Evolutionary conservation across 768 basidiomycete genomes (phyloP), one percentile per base, ranked within the genome.

Genomic region (Filobasidium floriforme): DNA sequence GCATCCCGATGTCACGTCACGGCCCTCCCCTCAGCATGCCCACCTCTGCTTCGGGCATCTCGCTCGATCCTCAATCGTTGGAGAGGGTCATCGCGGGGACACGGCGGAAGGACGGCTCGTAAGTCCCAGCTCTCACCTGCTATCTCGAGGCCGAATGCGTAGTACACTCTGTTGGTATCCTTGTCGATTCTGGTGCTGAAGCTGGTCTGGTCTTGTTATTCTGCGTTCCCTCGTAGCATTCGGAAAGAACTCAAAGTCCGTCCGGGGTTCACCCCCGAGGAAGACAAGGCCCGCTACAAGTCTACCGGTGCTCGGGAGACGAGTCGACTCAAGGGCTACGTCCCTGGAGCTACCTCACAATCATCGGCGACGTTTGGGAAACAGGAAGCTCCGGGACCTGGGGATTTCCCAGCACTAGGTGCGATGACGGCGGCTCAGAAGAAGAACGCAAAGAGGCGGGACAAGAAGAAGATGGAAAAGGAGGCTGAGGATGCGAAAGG

Each of bases 261-360:
- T 29, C 92, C 91, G 1, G 92, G 92, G 0, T 97, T 88, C 79
- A 94, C 90, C 5, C 92, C 92, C 0, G 90, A 92, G 79, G 92
- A 97, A 78, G 92, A 97, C 79, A 84, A 93, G 9, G 83, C 85
- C n/a, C 86, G 87, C 59, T 97, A 92, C 79, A 85, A 90, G 62
- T 85, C 89, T 49, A 84, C 86, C 54, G 85, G 86, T 61, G 89
- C 90, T 76, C 82, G 85, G 60, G 85, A 86, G 74, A 83, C 86
- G 69, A 69, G 83, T 1, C 79, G 88, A 6, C 86, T 88, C 40
- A 88, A 88, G 76, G 88, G 88, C n/a, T 87, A 89, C 73, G 85
- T 91, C 72, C 81, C 90, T 64, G 88, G 92, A 52, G 90, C 89
- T 89, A 80, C 83, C 14, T 84, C 89, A 29, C 85, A 88, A 15